Evolutionary conservation across 352 stramenopile genomes (phyloP), one percentile per base, ranked within the genome.

Genomic region (Peronosclerospora sorghi): DNA sequence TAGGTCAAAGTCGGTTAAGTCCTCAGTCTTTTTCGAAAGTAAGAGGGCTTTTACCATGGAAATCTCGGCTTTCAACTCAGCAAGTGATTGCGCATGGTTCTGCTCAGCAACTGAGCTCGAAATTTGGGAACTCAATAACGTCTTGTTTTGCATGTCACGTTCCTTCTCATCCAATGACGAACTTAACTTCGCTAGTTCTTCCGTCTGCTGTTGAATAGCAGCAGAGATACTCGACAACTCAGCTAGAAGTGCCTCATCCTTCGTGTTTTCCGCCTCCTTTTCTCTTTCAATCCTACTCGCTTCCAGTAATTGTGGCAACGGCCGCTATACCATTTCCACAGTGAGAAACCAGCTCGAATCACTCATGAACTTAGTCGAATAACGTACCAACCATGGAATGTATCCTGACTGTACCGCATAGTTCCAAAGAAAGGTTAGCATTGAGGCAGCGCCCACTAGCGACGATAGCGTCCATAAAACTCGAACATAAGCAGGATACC

Each of bases 391-490:
- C 69, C 73, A 85, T 5, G 68, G 68, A 8, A 86, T 61, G 50
- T 79, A 86, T 7, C 69, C 73, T 7, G 63, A 78, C 29, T 85
- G 63, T 29, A 83, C 51, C n/a, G 72, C 66, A 35, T 73, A 86
- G 45, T 83, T 83, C 77, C 77, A 90, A 23, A 85, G 35, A 36
- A 86, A 81, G 2, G 65, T 67, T 4, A 90, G 49, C 18, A 87
- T 68, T 39, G 77, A 83, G 15, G 77, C 73, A 1, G 70, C 69
- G 19, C 77, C 74, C 0, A 86, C 64, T 9, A 87, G 58, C 28
- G 75, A 84, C 44, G 75, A 85, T 32, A 87, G 48, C 23, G 70
- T 81, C 65, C 69, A 79, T 28, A 87, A 45, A 41, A 87, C 55
- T 29, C 66, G 68, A 35, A 83, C 49, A 32, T 84, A 82, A 29